Evolutionary conservation across 257 asterid genomes (phyloP).

Genomic region (Capsicum rhomboideum): DNA sequence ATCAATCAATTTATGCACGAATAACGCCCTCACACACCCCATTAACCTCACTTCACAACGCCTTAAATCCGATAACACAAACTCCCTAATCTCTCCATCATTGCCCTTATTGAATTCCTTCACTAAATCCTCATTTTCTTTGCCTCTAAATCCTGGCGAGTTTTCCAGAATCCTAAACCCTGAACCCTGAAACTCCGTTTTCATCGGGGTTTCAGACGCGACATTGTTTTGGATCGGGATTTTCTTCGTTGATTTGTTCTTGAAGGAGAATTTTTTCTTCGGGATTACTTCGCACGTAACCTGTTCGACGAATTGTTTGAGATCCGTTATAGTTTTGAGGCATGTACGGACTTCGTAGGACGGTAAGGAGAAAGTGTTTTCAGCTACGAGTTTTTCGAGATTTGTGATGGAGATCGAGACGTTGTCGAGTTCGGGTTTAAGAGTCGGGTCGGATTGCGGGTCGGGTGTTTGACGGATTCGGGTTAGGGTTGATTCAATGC

Average conservation of each 20-base stretch:
- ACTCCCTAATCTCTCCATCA: conserved; percentile 46
- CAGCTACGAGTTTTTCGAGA: conserved; percentile 70
- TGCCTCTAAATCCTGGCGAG: conserved; percentile 57
- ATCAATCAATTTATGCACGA: conserved; percentile 46
- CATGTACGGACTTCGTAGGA: conserved; percentile 72
- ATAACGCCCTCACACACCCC: conserved; percentile 74
- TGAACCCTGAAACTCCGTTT: conserved; percentile 2
- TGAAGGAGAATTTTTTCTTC: conserved; percentile 81
- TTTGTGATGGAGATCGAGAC: conserved; percentile 48
- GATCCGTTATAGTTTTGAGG: conserved; percentile 40
- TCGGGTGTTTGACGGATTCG: conserved; percentile 31
- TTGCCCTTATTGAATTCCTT: conserved; percentile 37
- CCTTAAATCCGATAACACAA: conserved; percentile 49
- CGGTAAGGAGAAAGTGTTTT: conserved; percentile 62
- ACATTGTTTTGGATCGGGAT: conserved; percentile 8
- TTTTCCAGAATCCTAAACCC: conserved; percentile 20
- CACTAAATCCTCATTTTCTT: conserved; percentile 33
- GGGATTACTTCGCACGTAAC: conserved; percentile 57
- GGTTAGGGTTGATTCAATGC: conserved; percentile 53
- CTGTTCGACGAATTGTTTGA: conserved; percentile 56
- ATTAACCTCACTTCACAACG: conserved; percentile 61
- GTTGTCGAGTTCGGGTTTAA: conserved; percentile 45
- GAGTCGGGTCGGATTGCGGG: conserved; percentile 10
- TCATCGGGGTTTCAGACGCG: not conserved
- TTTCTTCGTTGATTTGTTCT: conserved; percentile 46